Base-by-base conservation (phyloP, 2,329 filamentous ascomycete genomes). In the Fusarium haematococcum region DNA sequence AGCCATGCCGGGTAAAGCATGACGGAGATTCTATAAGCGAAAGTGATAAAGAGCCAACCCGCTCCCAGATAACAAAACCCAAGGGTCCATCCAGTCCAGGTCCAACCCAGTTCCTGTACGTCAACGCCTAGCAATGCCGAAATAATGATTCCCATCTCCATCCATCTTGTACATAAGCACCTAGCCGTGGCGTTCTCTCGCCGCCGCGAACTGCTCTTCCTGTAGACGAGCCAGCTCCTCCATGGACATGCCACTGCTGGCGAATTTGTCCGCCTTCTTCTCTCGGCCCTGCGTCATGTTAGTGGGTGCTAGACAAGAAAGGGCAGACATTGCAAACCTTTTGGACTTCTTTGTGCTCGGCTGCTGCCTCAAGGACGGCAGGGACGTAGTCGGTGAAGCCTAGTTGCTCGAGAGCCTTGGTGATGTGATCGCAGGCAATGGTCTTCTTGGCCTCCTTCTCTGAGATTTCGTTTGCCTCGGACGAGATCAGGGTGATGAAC, bases 391-490 rank as follows among this genome's bases (percentile, higher is more conserved):
- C 95, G 11, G 92, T 89, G 82, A 98, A 99, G 2, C 96, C 97
- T 23, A 99, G 90, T 79, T 97, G 94, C 78, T 96, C 94, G 48
- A 99, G 89, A 1, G 97, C 97, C 80, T 96, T 96, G 80, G 96
- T 97, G 79, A 99, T 97, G 85, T 99, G 97, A 80, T 99, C 97
- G 83, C 95, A 97, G 14, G 96, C 96, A 78, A 99, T 99, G 5
- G 97, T 99, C 89, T 99, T 99, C 87, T 99, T 99, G 59, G 95
- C 95, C 80, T 99, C 97, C 84, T 98, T 98, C 83, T 99, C 97
- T 14, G 95, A 97, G 75, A 99, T 99, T 79, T 99, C 97, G 84
- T 99, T 99, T 72, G 97, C 97, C 86, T 99, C 96, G 57, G 95
- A 97, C n/a, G 95, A 98, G 78, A 99, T 94, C 79, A 99, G 91